Evolutionary conservation across 169 alveolate genomes (phyloP).

Genomic region (Cryptosporidium sp.): DNA sequence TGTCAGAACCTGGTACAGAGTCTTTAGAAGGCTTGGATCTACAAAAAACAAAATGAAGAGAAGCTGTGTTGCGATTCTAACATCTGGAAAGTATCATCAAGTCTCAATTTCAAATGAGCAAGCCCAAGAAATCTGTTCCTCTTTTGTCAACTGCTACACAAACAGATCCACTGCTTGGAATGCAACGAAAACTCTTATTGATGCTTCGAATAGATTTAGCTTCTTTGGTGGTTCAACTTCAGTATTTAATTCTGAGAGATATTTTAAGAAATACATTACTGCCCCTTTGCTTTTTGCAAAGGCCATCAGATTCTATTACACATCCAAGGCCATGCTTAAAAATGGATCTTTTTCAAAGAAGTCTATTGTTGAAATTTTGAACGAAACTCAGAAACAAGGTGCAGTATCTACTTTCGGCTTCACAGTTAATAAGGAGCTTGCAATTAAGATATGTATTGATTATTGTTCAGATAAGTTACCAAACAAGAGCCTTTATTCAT

Average conservation of each 20-base stretch:
- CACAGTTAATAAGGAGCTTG: conserved; percentile 27
- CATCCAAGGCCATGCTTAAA: conserved; percentile 41
- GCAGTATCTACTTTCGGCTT: conserved; percentile 61
- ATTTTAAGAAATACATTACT: conserved; percentile 29
- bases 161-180: conserved; percentile 52
- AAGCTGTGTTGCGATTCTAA: conserved; percentile 49
- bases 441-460: conserved; percentile 35
- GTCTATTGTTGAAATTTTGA: conserved; percentile 27
- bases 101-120: conserved; percentile 20
- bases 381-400: conserved; percentile 35
- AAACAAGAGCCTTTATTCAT: neutral
- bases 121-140: conserved; percentile 55
- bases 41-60: conserved; percentile 30
- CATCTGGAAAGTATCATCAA: conserved; percentile 65
- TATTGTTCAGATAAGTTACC: conserved; percentile 38
- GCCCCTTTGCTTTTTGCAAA: conserved; percentile 51
- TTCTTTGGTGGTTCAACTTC: conserved; percentile 69
- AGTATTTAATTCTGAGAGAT: conserved; percentile 64
- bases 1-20: conserved; percentile 29
- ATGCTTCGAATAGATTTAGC: conserved; percentile 36
- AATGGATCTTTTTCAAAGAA: conserved; percentile 56
- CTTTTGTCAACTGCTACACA: conserved; percentile 35
- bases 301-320: conserved; percentile 46
- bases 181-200: conserved; percentile 27
- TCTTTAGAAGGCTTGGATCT: conserved; percentile 19